Evolutionary conservation across 2,329 filamentous ascomycete species (phyloP).

Genomic region (Cryphonectria naterciae): DNA sequence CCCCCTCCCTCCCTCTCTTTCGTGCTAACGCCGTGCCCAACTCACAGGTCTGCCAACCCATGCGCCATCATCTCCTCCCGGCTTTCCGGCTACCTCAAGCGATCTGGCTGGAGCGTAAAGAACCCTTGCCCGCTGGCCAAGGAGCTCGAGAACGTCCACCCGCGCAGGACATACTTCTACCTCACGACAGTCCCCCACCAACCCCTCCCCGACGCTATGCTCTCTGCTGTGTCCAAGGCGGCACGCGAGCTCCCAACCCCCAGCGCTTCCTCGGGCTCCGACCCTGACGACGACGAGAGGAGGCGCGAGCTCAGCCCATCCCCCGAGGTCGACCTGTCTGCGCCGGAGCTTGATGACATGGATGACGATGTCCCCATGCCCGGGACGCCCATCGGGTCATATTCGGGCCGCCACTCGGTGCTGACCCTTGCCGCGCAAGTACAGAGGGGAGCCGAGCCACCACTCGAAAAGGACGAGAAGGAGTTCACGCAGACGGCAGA

Average conservation of each 20-base stretch:
- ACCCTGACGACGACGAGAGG: conserved; percentile 68
- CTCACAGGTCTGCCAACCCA: conserved; percentile 84
- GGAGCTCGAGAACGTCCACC: conserved; percentile 89
- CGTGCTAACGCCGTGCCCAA: conserved; percentile 36
- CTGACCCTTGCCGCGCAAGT: conserved; percentile 54
- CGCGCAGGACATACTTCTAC: conserved; percentile 95
- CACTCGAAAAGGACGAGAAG: conserved; percentile 90
- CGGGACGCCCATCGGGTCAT: conserved; percentile 65
- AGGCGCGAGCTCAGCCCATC: conserved; percentile 80
- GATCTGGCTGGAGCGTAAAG: conserved; percentile 76
- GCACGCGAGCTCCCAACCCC: conserved; percentile 76
- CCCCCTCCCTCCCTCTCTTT: conserved; percentile 29
- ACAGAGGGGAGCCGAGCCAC: conserved; percentile 79
- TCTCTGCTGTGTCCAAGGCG: conserved; percentile 53
- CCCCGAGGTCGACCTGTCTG: conserved; percentile 89
- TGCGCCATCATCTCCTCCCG: conserved; percentile 94
- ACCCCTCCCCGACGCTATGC: conserved; percentile 70
- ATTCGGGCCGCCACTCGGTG: conserved; percentile 50
- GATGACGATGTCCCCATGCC: conserved; percentile 65
- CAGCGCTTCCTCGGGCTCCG: conserved; percentile 66
- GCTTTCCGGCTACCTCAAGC: conserved; percentile 86
- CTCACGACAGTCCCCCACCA: conserved; percentile 86
- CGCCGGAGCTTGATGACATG: conserved; percentile 79
- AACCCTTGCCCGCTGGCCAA: conserved; percentile 88
- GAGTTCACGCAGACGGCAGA: conserved; percentile 97